phyloP scores from a whole-genome alignment of 257 asterid species.

The Solanum paucissectum region DNA sequence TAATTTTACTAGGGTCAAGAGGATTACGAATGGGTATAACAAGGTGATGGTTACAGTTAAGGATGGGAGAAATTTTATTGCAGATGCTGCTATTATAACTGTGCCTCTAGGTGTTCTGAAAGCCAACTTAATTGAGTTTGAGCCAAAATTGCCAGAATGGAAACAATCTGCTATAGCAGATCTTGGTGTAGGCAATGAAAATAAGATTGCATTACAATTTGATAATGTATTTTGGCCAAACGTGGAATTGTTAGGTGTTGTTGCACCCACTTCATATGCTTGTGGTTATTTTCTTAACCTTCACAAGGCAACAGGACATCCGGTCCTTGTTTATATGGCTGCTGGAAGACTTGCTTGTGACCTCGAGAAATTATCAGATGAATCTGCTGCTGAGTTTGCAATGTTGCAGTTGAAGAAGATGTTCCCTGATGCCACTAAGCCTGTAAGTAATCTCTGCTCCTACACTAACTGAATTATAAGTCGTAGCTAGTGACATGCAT shows the following conservation, averaged over 20 bases:
- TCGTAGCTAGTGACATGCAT: neutral
- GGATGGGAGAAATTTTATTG: constrained; percentile 66
- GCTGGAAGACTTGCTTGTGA: constrained; percentile 89
- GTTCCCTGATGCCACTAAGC: constrained; percentile 75
- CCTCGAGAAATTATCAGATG: constrained; percentile 85
- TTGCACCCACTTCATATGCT: constrained; percentile 73
- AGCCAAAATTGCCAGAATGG: constrained; percentile 92
- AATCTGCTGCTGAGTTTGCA: constrained; percentile 59
- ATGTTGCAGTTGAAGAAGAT: constrained; percentile 78
- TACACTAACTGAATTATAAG: neutral
- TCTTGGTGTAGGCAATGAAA: constrained; percentile 93
- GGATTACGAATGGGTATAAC: constrained; percentile 48
- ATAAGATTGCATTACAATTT: constrained; percentile 71
- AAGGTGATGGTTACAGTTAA: constrained; percentile 65
- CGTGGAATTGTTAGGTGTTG: constrained; percentile 76
- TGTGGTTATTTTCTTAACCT: constrained; percentile 96
- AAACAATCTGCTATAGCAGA: constrained; percentile 80
- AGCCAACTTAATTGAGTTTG: constrained; percentile 67
- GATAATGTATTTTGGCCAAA: constrained; percentile 91
- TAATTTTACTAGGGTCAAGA: constrained; percentile 46
- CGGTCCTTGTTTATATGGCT: constrained; percentile 93
- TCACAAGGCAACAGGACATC: constrained; percentile 92
- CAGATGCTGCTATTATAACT: constrained; percentile 83
- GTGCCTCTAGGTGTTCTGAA: constrained; percentile 90
- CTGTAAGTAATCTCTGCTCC: constrained; percentile 40